Conservation (phyloP, 2,329 filamentous ascomycete species). For the Claviceps fusiformis region DNA sequence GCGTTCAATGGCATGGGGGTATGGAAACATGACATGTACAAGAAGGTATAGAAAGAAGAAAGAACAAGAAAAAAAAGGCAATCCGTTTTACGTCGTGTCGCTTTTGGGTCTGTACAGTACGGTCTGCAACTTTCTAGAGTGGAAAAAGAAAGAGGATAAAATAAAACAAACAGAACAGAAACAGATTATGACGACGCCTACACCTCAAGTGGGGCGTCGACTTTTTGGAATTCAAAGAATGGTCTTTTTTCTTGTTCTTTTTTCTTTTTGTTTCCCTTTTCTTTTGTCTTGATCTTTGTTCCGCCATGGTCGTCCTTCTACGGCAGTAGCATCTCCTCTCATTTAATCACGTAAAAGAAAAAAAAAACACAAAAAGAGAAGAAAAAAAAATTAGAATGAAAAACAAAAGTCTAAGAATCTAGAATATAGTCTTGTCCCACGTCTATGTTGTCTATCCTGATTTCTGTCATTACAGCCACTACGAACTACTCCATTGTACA, state of each 20-base stretch:
- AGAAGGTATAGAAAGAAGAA: too few relatives aligned
- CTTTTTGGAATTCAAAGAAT: neutral
- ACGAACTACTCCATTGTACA: neutral
- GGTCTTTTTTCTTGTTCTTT: too few relatives aligned
- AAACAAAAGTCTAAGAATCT: neutral
- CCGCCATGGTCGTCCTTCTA: too few relatives aligned
- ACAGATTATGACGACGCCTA: neutral
- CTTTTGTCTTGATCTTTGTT: too few relatives aligned
- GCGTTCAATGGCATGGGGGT: slow-evolving; percentile 3
- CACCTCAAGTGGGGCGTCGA: neutral
- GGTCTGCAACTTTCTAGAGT: neutral
- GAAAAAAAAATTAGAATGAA: neutral
- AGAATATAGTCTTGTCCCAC: neutral
- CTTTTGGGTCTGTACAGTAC: slow-evolving; percentile 3
- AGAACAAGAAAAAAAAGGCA: neutral
- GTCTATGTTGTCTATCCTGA: neutral
- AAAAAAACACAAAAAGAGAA: too few relatives aligned
- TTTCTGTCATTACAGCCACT: too few relatives aligned
- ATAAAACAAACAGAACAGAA: neutral
- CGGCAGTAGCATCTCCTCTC: too few relatives aligned
- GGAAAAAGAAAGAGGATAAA: neutral
- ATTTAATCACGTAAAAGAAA: too few relatives aligned
- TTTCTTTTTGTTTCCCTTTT: too few relatives aligned
- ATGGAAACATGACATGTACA: neutral
- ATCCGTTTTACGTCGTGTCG: neutral